These are phyloP conservation scores for Brettanomyces bruxellensis DNA, from an alignment of 805 yeast species.

Conservation along the genomic window DNA sequence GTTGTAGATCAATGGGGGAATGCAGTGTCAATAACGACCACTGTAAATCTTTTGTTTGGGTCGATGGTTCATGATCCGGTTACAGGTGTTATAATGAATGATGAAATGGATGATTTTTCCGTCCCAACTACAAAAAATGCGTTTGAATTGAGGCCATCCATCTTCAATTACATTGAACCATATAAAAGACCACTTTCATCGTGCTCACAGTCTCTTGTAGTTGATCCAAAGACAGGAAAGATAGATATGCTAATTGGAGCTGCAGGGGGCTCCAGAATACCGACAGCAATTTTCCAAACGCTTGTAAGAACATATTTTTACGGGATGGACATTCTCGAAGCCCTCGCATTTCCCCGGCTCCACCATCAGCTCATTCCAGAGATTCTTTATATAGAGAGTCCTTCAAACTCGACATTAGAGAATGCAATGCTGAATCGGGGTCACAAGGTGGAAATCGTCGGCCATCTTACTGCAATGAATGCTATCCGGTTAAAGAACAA, in stretches of 20 bases:
- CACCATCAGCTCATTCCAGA: slow-evolving; percentile 90
- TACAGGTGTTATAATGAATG: slow-evolving; percentile 79
- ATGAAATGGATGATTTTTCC: slow-evolving; percentile 94
- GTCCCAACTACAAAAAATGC: slow-evolving; percentile 61
- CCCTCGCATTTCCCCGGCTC: slow-evolving; percentile 70
- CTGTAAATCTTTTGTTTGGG: slow-evolving; percentile 80
- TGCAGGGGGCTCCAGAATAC: slow-evolving; percentile 88
- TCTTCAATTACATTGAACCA: slow-evolving; percentile 69
- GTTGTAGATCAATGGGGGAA: slow-evolving; percentile 66
- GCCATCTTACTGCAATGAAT: slow-evolving; percentile 49
- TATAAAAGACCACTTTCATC: slow-evolving; percentile 79
- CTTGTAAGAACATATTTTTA: slow-evolving; percentile 58
- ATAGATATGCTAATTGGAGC: slow-evolving; percentile 77
- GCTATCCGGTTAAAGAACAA: slow-evolving; percentile 35
- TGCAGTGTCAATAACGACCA: slow-evolving; percentile 83
- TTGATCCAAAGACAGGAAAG: slow-evolving; percentile 28
- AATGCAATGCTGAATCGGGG: slow-evolving; percentile 35
- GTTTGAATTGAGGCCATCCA: slow-evolving; percentile 74
- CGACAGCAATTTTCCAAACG: slow-evolving; percentile 77
- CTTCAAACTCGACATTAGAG: slow-evolving; percentile 32
- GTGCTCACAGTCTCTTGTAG: slow-evolving; percentile 65
- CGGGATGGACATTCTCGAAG: slow-evolving; percentile 49
- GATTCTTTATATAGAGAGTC: slow-evolving; percentile 48
- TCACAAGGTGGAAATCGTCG: slow-evolving; percentile 33
- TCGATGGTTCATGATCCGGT: slow-evolving; percentile 67